phyloP scores from a whole-genome alignment of 208 protist genomes.

The Herpetomonas tarakana region DNA sequence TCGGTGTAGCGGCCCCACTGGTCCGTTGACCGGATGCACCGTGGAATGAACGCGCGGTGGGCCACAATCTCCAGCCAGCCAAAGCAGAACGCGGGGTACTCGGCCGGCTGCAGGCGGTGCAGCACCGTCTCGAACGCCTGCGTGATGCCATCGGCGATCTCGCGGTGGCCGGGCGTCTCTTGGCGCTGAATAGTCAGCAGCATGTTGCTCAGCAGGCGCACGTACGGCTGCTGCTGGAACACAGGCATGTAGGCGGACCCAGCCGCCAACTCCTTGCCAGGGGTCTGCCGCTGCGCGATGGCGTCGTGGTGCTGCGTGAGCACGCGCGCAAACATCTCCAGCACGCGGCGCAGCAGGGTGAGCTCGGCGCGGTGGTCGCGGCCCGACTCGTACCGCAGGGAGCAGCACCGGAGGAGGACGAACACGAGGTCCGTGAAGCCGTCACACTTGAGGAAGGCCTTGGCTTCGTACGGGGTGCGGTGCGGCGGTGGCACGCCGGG shows the following conservation, averaged over 20 bases:
- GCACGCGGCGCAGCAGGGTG: constrained; percentile 72
- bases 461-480: constrained; percentile 54
- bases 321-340: constrained; percentile 66
- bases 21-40: constrained; percentile 77
- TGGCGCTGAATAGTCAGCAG: constrained; percentile 81
- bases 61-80: constrained; percentile 98
- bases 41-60: constrained; percentile 97
- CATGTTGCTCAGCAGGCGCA: constrained; percentile 94
- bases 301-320: constrained; percentile 76
- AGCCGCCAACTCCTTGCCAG: constrained; percentile 35
- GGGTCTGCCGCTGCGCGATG: constrained; percentile 29
- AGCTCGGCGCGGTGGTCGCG: constrained; percentile 53
- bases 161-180: constrained; percentile 36
- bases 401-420: constrained; percentile 83
- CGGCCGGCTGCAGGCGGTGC: constrained; percentile 81
- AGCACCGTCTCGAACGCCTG: constrained; percentile 89
- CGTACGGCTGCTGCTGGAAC: constrained; percentile 98
- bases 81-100: constrained; percentile 97
- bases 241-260: constrained; percentile 61
- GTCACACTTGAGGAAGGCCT: constrained; percentile 80
- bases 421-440: constrained; percentile 92
- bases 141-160: constrained; percentile 72
- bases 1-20: constrained; percentile 59
- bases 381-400: constrained; percentile 49
- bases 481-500: constrained; percentile 68